Percentiles rank a stretch among this genome's conserved stretches.
Evolutionary conservation across 1,139 yeast genomes (phyloP).

Genomic region (Saccharomycopsis phalli): DNA sequence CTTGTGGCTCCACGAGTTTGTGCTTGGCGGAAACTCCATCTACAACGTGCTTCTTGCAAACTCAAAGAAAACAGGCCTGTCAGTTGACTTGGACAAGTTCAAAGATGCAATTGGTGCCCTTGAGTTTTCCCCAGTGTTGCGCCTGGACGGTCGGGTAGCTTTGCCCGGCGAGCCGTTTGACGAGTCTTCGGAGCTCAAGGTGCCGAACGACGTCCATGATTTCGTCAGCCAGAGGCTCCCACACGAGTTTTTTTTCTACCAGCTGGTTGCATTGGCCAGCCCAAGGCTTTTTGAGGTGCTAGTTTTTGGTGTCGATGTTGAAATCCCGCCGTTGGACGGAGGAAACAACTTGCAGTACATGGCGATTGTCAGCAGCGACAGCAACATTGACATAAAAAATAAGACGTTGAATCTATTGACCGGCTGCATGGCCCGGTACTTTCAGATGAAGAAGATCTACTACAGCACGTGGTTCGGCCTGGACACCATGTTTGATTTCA

Average conservation of each 20-base stretch:
- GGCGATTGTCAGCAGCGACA: conserved; percentile 38
- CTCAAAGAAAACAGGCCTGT: conserved; percentile 22
- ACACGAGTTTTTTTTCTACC: conserved; percentile 75
- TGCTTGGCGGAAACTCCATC: conserved; percentile 38
- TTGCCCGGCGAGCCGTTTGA: conserved; percentile 33
- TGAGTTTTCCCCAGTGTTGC: conserved; percentile 61
- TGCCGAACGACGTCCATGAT: conserved; percentile 77
- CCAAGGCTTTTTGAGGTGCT: conserved; percentile 54
- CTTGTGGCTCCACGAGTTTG: conserved; percentile 29
- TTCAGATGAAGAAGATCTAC: conserved; percentile 63
- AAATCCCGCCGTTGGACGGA: conserved; percentile 67
- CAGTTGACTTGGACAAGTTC: conserved; percentile 31
- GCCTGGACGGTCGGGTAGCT: conserved; percentile 59
- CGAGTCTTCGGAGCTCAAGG: conserved; percentile 25
- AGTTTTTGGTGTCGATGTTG: conserved; percentile 52
- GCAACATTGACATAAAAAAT: conserved; percentile 44
- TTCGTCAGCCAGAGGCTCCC: conserved; percentile 82
- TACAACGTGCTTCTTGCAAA: conserved; percentile 28
- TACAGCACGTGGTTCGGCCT: conserved; percentile 51
- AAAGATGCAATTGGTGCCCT: conserved; percentile 46
- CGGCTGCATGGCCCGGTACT: conserved; percentile 72
- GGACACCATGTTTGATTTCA: conserved; percentile 11
- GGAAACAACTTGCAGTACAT: conserved; percentile 52
- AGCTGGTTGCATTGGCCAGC: conserved; percentile 67
- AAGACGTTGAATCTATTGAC: conserved; percentile 61